Evolutionary conservation across 805 yeast species (phyloP), one percentile per base, ranked within the genome.

Genomic region (Candida parachauliodes): DNA sequence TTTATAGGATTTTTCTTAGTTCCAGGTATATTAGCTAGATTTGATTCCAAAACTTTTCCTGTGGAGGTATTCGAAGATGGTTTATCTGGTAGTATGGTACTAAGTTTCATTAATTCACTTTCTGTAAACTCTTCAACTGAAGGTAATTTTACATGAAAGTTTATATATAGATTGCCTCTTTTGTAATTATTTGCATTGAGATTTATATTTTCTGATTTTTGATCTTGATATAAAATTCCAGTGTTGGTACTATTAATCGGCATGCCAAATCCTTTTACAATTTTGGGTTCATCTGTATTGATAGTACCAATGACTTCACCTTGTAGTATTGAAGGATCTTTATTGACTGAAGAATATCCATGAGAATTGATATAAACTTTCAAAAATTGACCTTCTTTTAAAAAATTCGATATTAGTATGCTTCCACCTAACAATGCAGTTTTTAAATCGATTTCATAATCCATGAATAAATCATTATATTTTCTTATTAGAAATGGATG

Each of bases 381-480:
- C 17, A 68, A 40, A 22, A 55, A 49, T 25, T 60, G 55, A 8
- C 59, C 65, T 42, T 57, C 29, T 55, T 63, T 50, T 10, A 65
- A 36, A 30, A 56, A 66, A 42, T 66, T 54, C 6, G 47, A 46
- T 6, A 68, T 41, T 8, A 53, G 59, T 10, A 79, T 45, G 3
- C 53, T 44, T 1, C 85, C 85, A n/a, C 85, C 85, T 31, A 76
- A 54, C 9, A 79, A 52, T 6, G 82, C 79, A 0, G 81, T 77
- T 34, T 63, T 53, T 41, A 79, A 55, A 48, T 75, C 79, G 22
- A 79, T 65, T 32, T 68, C 63, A 27, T 63, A 61, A 21, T 60
- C 69, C 50, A 67, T 52, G 37, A 62, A 61, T 34, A 79, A 54
- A 46, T 77, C 76, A 25, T 70, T 52, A 24, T 58, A 69, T 32